Percentiles rank a stretch among this genome's conserved stretches.
Evolutionary conservation across 495 filamentous ascomycete species (phyloP).

Genomic region (Aspergillus indologenus): DNA sequence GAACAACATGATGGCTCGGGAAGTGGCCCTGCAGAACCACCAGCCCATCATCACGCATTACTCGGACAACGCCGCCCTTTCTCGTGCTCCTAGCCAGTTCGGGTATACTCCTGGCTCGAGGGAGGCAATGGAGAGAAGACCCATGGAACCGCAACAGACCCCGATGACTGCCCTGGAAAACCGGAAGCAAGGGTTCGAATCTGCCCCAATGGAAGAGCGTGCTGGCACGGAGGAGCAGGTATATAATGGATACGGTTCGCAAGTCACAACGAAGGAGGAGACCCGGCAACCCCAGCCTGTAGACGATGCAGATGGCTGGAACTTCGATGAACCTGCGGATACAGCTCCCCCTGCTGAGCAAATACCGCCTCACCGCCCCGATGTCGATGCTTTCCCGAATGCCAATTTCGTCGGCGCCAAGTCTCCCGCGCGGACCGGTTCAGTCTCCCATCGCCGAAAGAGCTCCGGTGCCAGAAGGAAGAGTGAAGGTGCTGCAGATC

Average conservation of each 20-base stretch:
- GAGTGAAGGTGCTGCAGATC: slow-evolving; percentile 52
- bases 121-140: slow-evolving; percentile 37
- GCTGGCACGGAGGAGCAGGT: slow-evolving; percentile 54
- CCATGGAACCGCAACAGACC: slow-evolving; percentile 36
- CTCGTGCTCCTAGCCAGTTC: slow-evolving; percentile 35
- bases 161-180: slow-evolving; percentile 38
- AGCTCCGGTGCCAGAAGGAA: slow-evolving; percentile 68
- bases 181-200: slow-evolving; percentile 37
- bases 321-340: slow-evolving; percentile 71
- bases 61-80: slow-evolving; percentile 38
- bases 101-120: slow-evolving; percentile 22
- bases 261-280: slow-evolving; percentile 40
- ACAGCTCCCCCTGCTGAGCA: slow-evolving; percentile 44
- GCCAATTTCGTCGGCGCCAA: slow-evolving; percentile 73
- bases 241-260: slow-evolving; percentile 54
- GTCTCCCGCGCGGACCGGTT: slow-evolving; percentile 67
- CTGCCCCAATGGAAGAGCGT: slow-evolving; percentile 50
- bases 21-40: slow-evolving; percentile 45
- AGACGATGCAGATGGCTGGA: slow-evolving; percentile 77
- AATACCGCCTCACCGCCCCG: slow-evolving; percentile 62
- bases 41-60: slow-evolving; percentile 45
- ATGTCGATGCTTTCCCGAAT: slow-evolving; percentile 80
- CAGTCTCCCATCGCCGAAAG: slow-evolving; percentile 73
- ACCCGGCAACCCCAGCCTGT: slow-evolving; percentile 25
- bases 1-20: slow-evolving; percentile 46